phyloP scores from a whole-genome alignment of 805 yeast genomes.

The Candida silvatica region DNA sequence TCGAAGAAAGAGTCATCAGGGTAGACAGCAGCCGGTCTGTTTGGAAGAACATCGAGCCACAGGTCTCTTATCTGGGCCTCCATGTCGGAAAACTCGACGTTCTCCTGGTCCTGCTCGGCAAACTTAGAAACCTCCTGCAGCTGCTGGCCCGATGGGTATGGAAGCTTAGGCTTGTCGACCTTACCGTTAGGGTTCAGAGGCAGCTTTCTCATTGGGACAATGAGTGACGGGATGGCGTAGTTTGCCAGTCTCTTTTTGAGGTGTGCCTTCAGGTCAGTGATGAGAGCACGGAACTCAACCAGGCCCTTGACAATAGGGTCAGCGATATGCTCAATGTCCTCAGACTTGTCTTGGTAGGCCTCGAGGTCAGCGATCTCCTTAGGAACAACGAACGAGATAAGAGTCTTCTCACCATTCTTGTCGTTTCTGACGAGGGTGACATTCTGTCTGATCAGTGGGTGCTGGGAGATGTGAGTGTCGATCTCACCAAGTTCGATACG shows the following conservation, averaged over 20 bases:
- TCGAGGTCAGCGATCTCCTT: conserved; percentile 36
- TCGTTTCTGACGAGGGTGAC: conserved; percentile 87
- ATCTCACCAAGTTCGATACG: conserved; percentile 97
- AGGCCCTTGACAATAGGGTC: conserved; percentile 75
- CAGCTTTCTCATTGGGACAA: conserved; percentile 77
- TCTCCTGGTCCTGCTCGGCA: conserved; percentile 33
- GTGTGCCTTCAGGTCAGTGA: conserved; percentile 73
- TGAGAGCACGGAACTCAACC: conserved; percentile 64
- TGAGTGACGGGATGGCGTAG: conserved; percentile 87
- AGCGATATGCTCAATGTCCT: conserved; percentile 35
- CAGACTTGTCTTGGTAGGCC: conserved; percentile 34
- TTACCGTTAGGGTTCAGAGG: conserved; percentile 98
- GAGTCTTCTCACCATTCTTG: conserved; percentile 84
- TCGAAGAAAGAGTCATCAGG: conserved; percentile 91
- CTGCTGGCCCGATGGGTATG: conserved; percentile 89
- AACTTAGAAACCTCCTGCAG: conserved; percentile 64
- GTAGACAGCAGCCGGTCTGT: conserved; percentile 67
- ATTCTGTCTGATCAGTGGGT: conserved; percentile 86
- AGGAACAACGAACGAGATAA: conserved; percentile 90
- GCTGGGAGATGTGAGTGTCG: conserved; percentile 94
- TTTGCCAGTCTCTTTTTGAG: conserved; percentile 84
- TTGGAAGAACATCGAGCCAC: conserved; percentile 83
- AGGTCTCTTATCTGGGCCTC: conserved; percentile 69
- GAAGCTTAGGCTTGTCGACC: conserved; percentile 93
- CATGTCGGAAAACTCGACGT: conserved; percentile 45